Evolutionary conservation across 2,329 filamentous ascomycete genomes (phyloP).

Genomic region (Catunica adiposa): DNA sequence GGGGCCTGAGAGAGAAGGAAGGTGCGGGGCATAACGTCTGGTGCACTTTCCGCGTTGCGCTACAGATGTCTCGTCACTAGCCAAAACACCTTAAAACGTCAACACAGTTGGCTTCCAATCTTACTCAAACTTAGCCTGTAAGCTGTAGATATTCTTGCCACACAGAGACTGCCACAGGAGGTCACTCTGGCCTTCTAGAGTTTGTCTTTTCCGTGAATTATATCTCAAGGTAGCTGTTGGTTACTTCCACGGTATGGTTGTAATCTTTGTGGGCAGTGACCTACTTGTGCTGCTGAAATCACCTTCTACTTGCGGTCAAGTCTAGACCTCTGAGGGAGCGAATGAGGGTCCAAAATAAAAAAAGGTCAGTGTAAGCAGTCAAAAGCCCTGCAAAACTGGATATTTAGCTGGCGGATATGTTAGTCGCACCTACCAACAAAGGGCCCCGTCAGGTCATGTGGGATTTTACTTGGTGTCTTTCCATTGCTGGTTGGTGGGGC

Average conservation of each 20-base stretch:
- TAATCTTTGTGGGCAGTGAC: background rate
- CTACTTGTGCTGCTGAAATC: background rate
- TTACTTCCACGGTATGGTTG: too few relatives aligned
- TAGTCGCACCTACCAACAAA: background rate
- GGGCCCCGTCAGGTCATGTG: background rate
- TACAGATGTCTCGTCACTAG: background rate
- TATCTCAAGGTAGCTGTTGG: background rate
- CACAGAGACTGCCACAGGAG: too few relatives aligned
- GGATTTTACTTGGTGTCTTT: background rate
- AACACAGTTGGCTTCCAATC: too few relatives aligned
- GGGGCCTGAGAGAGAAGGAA: slow-evolving; percentile 18
- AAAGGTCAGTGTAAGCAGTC: background rate
- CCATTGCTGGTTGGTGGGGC: background rate
- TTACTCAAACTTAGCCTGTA: background rate
- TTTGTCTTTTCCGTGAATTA: too few relatives aligned
- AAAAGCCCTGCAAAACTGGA: background rate
- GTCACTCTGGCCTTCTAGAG: too few relatives aligned
- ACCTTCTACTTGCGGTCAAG: slow-evolving; percentile 7
- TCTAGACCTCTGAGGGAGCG: background rate
- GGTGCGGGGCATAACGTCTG: slow-evolving; percentile 30
- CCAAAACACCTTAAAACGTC: background rate
- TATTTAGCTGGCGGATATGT: background rate
- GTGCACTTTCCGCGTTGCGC: background rate
- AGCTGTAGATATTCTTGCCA: background rate
- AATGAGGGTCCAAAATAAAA: background rate